Conservation (phyloP, 2,329 filamentous ascomycete genomes). For the Ceratocystis cubensis region DNA sequence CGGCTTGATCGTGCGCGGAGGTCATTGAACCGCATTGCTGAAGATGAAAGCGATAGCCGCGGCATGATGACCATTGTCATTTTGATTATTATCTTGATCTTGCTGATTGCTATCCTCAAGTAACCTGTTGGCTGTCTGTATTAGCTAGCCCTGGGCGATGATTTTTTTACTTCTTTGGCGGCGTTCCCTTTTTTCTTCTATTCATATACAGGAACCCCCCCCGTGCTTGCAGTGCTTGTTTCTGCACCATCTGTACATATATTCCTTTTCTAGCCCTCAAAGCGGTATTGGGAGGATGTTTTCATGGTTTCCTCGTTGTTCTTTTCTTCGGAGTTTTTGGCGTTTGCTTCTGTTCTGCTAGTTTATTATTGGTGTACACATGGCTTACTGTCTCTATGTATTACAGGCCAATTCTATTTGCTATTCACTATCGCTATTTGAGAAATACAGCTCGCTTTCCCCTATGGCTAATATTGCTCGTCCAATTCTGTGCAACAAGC, state of each 20-base stretch:
- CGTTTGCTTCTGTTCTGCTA: background rate
- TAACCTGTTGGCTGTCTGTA: constrained; percentile 28
- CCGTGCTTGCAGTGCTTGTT: background rate
- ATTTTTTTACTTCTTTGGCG: background rate
- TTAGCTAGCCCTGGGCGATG: too few relatives aligned
- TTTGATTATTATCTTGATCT: constrained; percentile 67
- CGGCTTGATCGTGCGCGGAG: constrained; percentile 64
- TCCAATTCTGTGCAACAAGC: background rate
- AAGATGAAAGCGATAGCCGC: constrained; percentile 71
- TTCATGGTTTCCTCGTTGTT: background rate
- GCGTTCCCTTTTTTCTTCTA: background rate
- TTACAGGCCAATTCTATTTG: background rate
- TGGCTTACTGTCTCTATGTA: background rate
- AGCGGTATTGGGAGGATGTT: background rate
- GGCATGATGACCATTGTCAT: constrained; percentile 72
- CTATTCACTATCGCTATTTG: constrained; percentile 2
- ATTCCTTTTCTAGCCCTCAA: constrained; percentile 5
- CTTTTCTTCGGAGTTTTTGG: background rate
- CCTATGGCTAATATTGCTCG: background rate
- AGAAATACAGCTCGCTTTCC: background rate
- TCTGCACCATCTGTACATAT: background rate
- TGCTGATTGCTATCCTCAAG: constrained; percentile 74
- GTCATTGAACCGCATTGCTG: constrained; percentile 57
- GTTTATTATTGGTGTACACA: background rate
- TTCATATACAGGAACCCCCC: background rate